Evolutionary conservation across 2,329 filamentous ascomycete genomes (phyloP), one percentile per base, ranked within the genome.

Genomic region (Colletotrichum gloeosporioides): DNA sequence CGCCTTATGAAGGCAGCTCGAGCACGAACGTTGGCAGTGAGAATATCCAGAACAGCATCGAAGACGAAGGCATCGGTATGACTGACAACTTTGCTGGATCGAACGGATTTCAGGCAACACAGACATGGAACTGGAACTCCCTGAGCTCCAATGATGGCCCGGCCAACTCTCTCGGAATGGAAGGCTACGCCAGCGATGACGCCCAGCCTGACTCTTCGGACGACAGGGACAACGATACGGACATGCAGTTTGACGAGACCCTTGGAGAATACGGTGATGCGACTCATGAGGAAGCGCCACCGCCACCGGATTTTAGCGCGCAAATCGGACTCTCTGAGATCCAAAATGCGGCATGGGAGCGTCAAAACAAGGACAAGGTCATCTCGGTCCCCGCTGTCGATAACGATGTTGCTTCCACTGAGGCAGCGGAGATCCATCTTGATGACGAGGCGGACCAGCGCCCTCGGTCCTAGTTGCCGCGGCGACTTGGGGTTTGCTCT

Each of bases 361-460:
- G 77, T 32, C 82, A 84, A 55, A 80, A 80, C 73, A 81, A 82
- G 25, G 79, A 66, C 22, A 53, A 81, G 12, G 81, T 89, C 25
- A 83, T 88, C 69, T 84, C 85, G 22, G 84, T 89, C 64, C 83
- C 85, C 25, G 79, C 82, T 6, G 82, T 79, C 32, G 83, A 82
- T 18, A 83, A 80, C 29, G 86, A 86, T 31, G 80, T 79, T 32
- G 82, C 82, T 67, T 88, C 86, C 15, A 87, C 88, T 36, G 87
- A 88, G 55, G 88, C 89, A 8, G 82, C 88, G 9, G 89, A 90
- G 80, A 90, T 90, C 61, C 87, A 89, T 76, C 79, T 90, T 25
- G 87, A 87, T 55, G 86, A 86, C 63, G 84, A 86, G 18, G 25
- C 49, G 70, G 82, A 85, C 15, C 65, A 75, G n/a, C 75, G 69